Evolutionary conservation across 2,329 filamentous ascomycete genomes (phyloP).

Genomic region (Alternaria consortialis): DNA sequence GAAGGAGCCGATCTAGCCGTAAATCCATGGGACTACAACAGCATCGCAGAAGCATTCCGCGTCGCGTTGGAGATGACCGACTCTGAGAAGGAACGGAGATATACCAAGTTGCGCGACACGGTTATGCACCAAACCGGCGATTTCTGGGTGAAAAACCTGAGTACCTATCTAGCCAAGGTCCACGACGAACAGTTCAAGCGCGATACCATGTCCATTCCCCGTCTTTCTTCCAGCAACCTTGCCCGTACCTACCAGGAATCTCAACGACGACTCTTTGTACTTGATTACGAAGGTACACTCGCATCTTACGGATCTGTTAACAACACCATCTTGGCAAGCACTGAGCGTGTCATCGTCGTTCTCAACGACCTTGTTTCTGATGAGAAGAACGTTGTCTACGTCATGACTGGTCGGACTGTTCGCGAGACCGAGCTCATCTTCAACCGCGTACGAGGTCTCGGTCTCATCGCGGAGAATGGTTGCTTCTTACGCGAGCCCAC

Average conservation of each 20-base stretch:
- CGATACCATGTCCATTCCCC: conserved; percentile 85
- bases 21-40: conserved; percentile 94
- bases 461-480: conserved; percentile 93
- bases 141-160: conserved; percentile 84
- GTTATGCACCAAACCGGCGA: conserved; percentile 84
- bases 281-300: conserved; percentile 94
- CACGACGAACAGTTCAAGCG: conserved; percentile 86
- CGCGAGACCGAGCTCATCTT: conserved; percentile 90
- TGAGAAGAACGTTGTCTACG: conserved; percentile 83
- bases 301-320: conserved; percentile 86
- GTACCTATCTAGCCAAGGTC: conserved; percentile 73
- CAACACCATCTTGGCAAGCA: conserved; percentile 85
- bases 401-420: conserved; percentile 89
- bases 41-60: conserved; percentile 87
- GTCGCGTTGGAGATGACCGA: conserved; percentile 80
- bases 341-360: conserved; percentile 83
- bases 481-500: conserved; percentile 82
- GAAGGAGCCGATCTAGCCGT: conserved; percentile 81
- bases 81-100: conserved; percentile 77
- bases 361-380: conserved; percentile 84
- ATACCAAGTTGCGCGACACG: conserved; percentile 75
- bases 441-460: conserved; percentile 80
- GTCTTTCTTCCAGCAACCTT: conserved; percentile 75
- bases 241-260: conserved; percentile 72
- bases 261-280: conserved; percentile 78